Percentiles rank a stretch among this genome's conserved stretches.
phyloP scores from a whole-genome alignment of 75 land plant species.

The Sequoiadendron giganteum region DNA sequence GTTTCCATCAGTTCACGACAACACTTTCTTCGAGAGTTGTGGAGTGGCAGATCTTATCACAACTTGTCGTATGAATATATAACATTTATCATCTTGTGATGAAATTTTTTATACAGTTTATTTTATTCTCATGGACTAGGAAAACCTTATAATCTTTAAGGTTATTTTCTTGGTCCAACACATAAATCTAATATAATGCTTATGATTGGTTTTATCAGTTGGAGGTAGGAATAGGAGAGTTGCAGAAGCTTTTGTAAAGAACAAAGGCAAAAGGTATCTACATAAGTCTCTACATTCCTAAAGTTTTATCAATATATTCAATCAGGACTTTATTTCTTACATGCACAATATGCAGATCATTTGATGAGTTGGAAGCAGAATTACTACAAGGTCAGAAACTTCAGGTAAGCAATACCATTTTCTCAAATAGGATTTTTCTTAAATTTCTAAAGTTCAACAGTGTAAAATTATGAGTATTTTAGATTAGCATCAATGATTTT shows the following conservation, averaged over 20 bases:
- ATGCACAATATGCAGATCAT: constrained; percentile 51
- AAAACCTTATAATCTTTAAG: not conserved
- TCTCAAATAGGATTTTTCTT: not conserved
- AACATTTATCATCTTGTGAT: not conserved
- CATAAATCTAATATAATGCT: not conserved
- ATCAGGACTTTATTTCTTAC: not conserved
- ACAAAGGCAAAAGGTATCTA: constrained; percentile 72
- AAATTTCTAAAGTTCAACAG: no score
- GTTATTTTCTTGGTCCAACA: not conserved
- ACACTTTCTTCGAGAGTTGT: constrained; percentile 92
- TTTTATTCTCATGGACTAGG: no score
- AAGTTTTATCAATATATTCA: not conserved
- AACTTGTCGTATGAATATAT: constrained; percentile 69
- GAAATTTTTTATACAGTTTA: not conserved
- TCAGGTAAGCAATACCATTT: constrained; percentile 51
- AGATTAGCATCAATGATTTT: no score
- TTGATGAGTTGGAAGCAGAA: constrained; percentile 89
- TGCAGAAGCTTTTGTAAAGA: constrained; percentile 87
- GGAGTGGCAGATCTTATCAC: constrained; percentile 92
- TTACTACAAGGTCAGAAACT: constrained; percentile 90
- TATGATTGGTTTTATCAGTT: constrained; percentile 39
- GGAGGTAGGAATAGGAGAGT: constrained; percentile 95
- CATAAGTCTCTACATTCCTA: not conserved
- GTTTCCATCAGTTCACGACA: constrained; percentile 77
- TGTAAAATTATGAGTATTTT: no score